Conservation (phyloP, 306 rosid genomes). For the Glycine latifolia region DNA sequence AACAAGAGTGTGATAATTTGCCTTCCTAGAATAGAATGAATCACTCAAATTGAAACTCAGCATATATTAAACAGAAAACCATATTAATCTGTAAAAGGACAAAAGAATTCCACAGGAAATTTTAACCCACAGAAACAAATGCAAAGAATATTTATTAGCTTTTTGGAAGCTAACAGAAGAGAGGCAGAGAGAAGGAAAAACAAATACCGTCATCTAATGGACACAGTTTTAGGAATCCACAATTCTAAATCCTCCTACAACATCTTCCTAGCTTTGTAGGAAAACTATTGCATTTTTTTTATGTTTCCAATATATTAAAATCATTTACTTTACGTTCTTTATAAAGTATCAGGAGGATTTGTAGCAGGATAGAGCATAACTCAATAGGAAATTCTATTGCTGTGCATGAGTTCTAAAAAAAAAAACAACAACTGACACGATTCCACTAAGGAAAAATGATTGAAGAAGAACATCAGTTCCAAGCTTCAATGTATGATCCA, state of each 20-base stretch:
- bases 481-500: conserved; percentile 42
- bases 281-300: neutral
- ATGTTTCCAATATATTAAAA: neutral
- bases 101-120: conserved; percentile 7
- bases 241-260: neutral
- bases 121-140: conserved; percentile 29
- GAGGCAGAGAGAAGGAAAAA: neutral
- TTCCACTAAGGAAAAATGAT: neutral
- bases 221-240: neutral
- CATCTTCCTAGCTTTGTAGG: neutral
- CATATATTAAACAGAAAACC: neutral
- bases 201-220: neutral
- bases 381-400: neutral
- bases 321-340: no score
- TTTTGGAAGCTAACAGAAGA: neutral
- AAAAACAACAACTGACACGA: neutral
- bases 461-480: conserved; percentile 10
- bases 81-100: conserved; percentile 25
- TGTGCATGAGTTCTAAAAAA: neutral
- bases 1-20: conserved; percentile 22
- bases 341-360: neutral
- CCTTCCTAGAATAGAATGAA: conserved; percentile 28
- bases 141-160: neutral
- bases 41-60: neutral
- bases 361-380: neutral